A percentile compares a stretch with the other conserved stretches of the same genome.
These are phyloP conservation scores for Aspergillus fructus DNA, from an alignment of 2,329 filamentous ascomycete genomes.

Conservation along the genomic window DNA sequence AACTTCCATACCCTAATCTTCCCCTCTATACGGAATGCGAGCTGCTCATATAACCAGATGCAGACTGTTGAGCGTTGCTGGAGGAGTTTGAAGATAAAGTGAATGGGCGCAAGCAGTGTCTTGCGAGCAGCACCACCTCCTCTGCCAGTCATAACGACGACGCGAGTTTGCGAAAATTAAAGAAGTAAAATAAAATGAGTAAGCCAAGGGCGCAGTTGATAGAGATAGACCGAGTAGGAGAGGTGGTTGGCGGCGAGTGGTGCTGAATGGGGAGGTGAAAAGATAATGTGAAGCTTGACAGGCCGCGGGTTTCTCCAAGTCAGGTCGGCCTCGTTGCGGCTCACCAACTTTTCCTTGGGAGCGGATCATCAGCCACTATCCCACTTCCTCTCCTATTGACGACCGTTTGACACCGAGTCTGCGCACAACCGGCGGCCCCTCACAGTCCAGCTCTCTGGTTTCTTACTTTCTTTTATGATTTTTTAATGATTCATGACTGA, in stretches of 20 bases:
- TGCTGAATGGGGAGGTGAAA: slow-evolving; percentile 10
- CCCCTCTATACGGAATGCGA: slow-evolving; percentile 90
- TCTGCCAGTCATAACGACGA: slow-evolving; percentile 53
- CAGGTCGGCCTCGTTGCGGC: slow-evolving; percentile 21
- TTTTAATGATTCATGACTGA: slow-evolving; percentile 27
- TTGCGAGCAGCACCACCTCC: slow-evolving; percentile 59
- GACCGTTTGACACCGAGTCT: slow-evolving; percentile 8
- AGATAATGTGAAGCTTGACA: slow-evolving; percentile 13
- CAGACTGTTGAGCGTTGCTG: slow-evolving; percentile 80
- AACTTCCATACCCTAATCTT: slow-evolving; percentile 76
- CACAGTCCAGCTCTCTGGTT: slow-evolving; percentile 6
- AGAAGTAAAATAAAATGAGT: background rate
- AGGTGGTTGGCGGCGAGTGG: slow-evolving; percentile 9
- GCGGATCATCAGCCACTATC: slow-evolving; percentile 26
- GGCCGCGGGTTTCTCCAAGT: slow-evolving; percentile 11
- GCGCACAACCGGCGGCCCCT: background rate
- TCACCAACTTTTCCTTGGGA: slow-evolving; percentile 31
- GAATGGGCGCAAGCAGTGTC: slow-evolving; percentile 74
- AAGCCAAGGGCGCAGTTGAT: background rate
- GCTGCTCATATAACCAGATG: slow-evolving; percentile 97
- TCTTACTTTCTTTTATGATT: slow-evolving; percentile 10
- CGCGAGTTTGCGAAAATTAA: slow-evolving; percentile 6
- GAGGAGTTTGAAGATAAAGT: slow-evolving; percentile 92
- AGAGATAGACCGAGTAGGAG: background rate
- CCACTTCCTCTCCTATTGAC: slow-evolving; percentile 22